These are phyloP conservation scores for Xylariaceae sp. DNA, from an alignment of 2,329 filamentous ascomycete genomes.

Conservation along the genomic window DNA sequence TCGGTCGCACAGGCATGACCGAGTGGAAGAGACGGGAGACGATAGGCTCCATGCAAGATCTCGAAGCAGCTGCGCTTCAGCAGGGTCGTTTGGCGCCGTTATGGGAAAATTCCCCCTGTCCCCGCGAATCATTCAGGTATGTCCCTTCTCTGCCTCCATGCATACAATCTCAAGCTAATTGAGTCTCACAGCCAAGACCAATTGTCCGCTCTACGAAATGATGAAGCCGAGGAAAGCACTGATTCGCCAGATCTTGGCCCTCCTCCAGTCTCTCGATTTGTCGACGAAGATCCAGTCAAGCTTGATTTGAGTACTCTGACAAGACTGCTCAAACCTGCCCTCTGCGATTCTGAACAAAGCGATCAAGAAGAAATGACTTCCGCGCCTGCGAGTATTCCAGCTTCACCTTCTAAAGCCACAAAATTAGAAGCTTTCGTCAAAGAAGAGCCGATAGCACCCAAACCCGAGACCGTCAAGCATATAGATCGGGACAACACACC, in stretches of 20 bases:
- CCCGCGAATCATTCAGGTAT: slow-evolving; percentile 65
- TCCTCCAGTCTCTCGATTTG: slow-evolving; percentile 55
- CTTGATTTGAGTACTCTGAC: slow-evolving; percentile 43
- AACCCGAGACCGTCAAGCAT: slow-evolving; percentile 2
- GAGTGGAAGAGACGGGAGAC: slow-evolving; percentile 54
- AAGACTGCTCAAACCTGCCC: slow-evolving; percentile 12
- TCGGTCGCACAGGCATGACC: slow-evolving; percentile 44
- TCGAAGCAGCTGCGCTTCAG: slow-evolving; percentile 46
- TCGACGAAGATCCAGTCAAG: slow-evolving; percentile 54
- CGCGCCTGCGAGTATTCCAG: not conserved
- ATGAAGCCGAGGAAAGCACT: slow-evolving; percentile 44
- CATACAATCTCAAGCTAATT: slow-evolving; percentile 21
- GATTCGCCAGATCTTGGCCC: slow-evolving; percentile 68
- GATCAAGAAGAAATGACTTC: slow-evolving; percentile 1
- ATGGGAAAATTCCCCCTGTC: slow-evolving; percentile 64
- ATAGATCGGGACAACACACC: slow-evolving; percentile 1
- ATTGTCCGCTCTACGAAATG: slow-evolving; percentile 56
- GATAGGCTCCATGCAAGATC: slow-evolving; percentile 39
- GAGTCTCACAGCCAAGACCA: slow-evolving; percentile 49
- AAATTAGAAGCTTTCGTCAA: slow-evolving; percentile 3
- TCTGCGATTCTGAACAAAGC: slow-evolving; percentile 10
- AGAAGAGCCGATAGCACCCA: not conserved
- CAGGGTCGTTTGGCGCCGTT: slow-evolving; percentile 63
- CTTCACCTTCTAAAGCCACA: not conserved
- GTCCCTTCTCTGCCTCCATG: slow-evolving; percentile 2